Base-by-base conservation (phyloP, 495 filamentous ascomycete genomes). In the Pyrenopolyporus hunteri region DNA sequence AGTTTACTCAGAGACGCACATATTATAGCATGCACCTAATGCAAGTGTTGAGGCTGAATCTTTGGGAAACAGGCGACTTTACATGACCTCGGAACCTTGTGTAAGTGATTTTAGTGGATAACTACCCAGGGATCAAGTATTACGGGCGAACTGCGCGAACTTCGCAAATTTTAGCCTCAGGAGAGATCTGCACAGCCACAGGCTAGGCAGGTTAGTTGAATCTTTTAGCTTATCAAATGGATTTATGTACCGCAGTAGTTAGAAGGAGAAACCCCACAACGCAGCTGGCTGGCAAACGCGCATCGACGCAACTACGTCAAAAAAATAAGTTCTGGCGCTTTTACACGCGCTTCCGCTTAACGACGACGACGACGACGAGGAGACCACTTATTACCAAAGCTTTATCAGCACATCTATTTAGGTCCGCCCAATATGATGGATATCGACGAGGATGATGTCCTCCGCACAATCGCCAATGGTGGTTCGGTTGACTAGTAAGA, bases 401-500 rank as follows among this genome's bases (percentile, higher is more conserved):
- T 40, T 40, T 37, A 19, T 16, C 9, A 40, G 17, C 37, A 32
- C 8, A 33, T 2, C 29, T 48, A 55, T 26, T 39, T 57, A 49
- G 51, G 6, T 16, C n/a, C 23, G 49, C 48, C 57, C 52, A 71
- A 42, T 36, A 79, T 76, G 71, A 79, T 80, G 75, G 77, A 79
- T 6, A 72, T 74, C n/a, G 78, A 78, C 75, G 84, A 86, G 61
- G 86, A 91, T 67, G 83, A 83, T 69, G 74, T 88, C 61, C 77
- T 94, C 39, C 77, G 79, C 63, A 73, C 69, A 60, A 80, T 84
- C 73, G 87, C 88, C 62, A 76, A 81, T 61, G 87, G 88, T 72
- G 86, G 85, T 35, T 74, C 79, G 19, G 85, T 93, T 73, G 85
- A 90, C 60, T 79, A 83, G 90, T 92, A 82, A 73, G 79, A 63